A percentile compares a stretch with the other conserved stretches of the same genome.
phyloP scores from a whole-genome alignment of 257 asterid species.

The Ballota nigra region DNA sequence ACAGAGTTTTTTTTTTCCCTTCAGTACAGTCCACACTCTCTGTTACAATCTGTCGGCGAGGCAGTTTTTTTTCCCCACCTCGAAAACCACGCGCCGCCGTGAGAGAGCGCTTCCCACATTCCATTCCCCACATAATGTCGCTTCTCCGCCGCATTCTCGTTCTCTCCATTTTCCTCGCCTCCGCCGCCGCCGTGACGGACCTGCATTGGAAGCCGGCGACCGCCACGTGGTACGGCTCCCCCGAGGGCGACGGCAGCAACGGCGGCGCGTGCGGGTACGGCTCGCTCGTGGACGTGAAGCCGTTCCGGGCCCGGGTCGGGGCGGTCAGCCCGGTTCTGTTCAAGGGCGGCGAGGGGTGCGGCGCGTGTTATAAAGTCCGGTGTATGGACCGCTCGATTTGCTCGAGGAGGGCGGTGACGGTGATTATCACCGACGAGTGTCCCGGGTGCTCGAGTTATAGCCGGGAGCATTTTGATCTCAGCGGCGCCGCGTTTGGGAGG shows the following conservation, averaged over 20 bases:
- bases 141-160: constrained; percentile 12
- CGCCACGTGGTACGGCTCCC: constrained; percentile 99
- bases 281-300: constrained; percentile 87
- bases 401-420: constrained; percentile 86
- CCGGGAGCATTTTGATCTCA: constrained; percentile 74
- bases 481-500: constrained; percentile 95
- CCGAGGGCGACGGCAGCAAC: constrained; percentile 95
- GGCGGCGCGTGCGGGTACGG: constrained; percentile 99
- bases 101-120: neutral
- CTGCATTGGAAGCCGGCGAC: constrained; percentile 75
- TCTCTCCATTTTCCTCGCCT: constrained; percentile 27
- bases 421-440: constrained; percentile 88
- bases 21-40: constrained; percentile 13
- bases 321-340: constrained; percentile 95
- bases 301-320: constrained; percentile 88
- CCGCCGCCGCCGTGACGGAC: constrained; percentile 35
- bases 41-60: constrained; percentile 43
- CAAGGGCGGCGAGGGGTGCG: constrained; percentile 92
- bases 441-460: constrained; percentile 73
- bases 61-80: constrained; percentile 23
- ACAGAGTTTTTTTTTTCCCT: constrained; percentile 14
- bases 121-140: constrained; percentile 38
- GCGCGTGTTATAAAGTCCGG: constrained; percentile 88
- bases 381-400: constrained; percentile 84
- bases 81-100: constrained; percentile 54